These are phyloP conservation scores for Leucoagaricus sp. DNA, from an alignment of 1,284 basidiomycete species.

Conservation along the genomic window DNA sequence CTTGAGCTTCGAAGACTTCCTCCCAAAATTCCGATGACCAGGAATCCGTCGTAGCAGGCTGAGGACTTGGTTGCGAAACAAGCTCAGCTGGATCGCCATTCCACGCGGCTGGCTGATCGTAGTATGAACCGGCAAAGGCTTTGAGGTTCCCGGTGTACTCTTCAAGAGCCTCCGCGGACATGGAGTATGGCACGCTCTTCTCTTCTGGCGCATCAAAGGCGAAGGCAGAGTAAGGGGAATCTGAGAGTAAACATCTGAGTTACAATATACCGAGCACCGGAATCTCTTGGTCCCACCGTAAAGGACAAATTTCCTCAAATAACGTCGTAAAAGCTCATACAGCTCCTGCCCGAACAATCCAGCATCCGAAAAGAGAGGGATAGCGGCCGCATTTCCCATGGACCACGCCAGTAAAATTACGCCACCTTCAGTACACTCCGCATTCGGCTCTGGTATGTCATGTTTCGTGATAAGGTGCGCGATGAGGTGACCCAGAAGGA, in stretches of 20 bases:
- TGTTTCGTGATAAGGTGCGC: constrained; percentile 27
- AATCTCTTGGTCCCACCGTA: no score
- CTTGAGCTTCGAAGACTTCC: constrained; percentile 18
- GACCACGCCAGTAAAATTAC: constrained; percentile 37
- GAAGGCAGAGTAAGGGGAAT: constrained; percentile 30
- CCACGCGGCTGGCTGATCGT: constrained; percentile 26
- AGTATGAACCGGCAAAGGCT: constrained; percentile 32
- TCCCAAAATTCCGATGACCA: constrained; percentile 27
- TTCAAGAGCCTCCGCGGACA: constrained; percentile 22
- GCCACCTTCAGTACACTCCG: constrained; percentile 28
- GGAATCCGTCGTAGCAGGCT: constrained; percentile 18
- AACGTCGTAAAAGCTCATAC: constrained; percentile 25
- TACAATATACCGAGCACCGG: no score
- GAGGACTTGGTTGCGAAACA: constrained; percentile 21
- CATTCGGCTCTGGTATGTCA: constrained; percentile 25
- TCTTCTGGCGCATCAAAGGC: constrained; percentile 23
- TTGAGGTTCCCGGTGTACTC: constrained; percentile 25
- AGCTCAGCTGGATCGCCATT: constrained; percentile 24
- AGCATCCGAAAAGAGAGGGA: constrained; percentile 28
- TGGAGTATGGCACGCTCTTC: constrained; percentile 18
- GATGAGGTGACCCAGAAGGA: constrained; percentile 28
- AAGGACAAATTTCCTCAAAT: constrained; percentile 31
- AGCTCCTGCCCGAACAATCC: constrained; percentile 21
- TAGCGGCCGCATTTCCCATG: constrained; percentile 26
- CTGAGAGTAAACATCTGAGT: constrained; percentile 18